These are phyloP conservation scores for Solanum stenotomum DNA, from an alignment of 257 asterid genomes.

Conservation along the genomic window DNA sequence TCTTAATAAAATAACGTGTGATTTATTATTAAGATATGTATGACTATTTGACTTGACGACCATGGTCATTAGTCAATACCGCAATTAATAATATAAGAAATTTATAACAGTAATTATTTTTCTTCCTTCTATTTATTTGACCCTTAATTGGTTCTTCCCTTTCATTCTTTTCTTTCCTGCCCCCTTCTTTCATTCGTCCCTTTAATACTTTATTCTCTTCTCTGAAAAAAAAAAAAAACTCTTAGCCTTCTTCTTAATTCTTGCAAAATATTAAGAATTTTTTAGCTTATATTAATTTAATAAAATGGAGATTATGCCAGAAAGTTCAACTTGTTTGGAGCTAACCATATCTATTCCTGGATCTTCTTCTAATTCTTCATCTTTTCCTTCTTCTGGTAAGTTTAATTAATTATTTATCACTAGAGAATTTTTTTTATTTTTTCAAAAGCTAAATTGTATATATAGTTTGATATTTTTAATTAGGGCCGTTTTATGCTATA, in stretches of 20 bases:
- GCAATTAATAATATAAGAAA: background rate
- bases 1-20: conserved; percentile 12
- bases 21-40: conserved; percentile 9
- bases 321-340: conserved; percentile 38
- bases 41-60: conserved; percentile 25
- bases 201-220: conserved; percentile 15
- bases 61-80: conserved; percentile 19
- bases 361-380: conserved; percentile 36
- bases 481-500: background rate
- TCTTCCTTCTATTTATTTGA: conserved; percentile 17
- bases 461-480: background rate
- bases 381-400: conserved; percentile 50
- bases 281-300: background rate
- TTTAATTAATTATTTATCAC: background rate
- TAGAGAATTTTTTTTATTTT: background rate
- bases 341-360: conserved; percentile 60
- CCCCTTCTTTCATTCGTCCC: background rate
- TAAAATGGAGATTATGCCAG: conserved; percentile 29
- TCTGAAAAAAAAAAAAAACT: background rate
- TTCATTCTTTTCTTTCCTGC: conserved; percentile 6
- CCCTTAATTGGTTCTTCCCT: conserved; percentile 15
- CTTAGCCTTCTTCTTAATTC: background rate
- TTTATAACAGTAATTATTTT: background rate
- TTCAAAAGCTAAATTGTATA: background rate
- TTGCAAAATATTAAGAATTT: background rate